A percentile compares a stretch with the other conserved stretches of the same genome.
Evolutionary conservation across 805 yeast genomes (phyloP).

Genomic region (Yueomyces sp.): DNA sequence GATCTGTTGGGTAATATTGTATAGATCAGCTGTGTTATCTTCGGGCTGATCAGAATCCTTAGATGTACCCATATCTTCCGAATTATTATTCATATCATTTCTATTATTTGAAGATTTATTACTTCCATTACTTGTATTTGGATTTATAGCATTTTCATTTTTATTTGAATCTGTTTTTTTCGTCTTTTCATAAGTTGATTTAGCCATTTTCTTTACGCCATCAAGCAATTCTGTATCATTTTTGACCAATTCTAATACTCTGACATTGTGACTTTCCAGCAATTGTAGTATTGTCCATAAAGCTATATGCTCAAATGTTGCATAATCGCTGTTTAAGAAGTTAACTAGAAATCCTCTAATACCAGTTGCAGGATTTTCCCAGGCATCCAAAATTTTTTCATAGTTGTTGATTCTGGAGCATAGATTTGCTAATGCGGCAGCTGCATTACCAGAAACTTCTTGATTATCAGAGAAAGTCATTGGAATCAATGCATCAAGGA

Average conservation of each 20-base stretch:
- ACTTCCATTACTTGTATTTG: constrained; percentile 8
- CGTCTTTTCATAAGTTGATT: constrained; percentile 22
- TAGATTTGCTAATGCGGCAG: constrained; percentile 93
- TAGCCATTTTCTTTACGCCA: constrained; percentile 38
- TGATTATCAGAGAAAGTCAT: constrained; percentile 76
- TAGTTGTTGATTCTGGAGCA: constrained; percentile 85
- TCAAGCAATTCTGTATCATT: constrained; percentile 39
- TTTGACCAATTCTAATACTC: constrained; percentile 41
- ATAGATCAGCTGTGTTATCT: constrained; percentile 51
- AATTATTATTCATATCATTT: constrained; percentile 9
- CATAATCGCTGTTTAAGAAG: constrained; percentile 70
- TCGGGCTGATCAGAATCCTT: constrained; percentile 31
- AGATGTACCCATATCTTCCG: constrained; percentile 14
- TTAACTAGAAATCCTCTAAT: constrained; percentile 70
- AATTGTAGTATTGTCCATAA: constrained; percentile 92
- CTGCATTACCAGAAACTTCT: constrained; percentile 96
- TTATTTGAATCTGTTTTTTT: constrained; percentile 16
- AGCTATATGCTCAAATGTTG: constrained; percentile 96
- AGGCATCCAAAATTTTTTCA: constrained; percentile 59
- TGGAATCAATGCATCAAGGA: constrained; percentile 81
- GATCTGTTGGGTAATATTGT: constrained; percentile 55
- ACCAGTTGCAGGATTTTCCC: constrained; percentile 76
- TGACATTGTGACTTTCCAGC: constrained; percentile 69
- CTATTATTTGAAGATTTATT: not conserved
- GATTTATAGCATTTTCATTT: not conserved